Conservation (phyloP, 2,329 filamentous ascomycete species). For the Xylaria sp. region DNA sequence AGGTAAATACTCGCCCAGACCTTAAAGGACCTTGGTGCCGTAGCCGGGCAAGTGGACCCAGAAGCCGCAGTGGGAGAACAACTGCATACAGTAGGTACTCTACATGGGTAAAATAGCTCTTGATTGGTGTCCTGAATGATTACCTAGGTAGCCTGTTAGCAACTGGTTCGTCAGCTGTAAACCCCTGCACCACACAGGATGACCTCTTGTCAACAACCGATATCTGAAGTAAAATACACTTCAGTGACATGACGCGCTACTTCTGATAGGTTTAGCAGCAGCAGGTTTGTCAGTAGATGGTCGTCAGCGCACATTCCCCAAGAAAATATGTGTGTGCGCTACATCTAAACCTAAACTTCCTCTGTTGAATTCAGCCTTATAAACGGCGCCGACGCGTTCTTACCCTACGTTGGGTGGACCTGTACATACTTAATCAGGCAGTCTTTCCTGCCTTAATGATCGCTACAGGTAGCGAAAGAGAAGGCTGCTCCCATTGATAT, state of each 20-base stretch:
- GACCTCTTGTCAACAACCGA: neutral
- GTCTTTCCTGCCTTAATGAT: slow-evolving; percentile 3
- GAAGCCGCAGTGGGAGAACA: neutral
- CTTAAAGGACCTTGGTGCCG: neutral
- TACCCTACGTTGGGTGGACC: neutral
- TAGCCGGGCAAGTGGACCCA: neutral
- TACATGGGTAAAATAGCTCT: neutral
- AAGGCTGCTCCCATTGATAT: neutral
- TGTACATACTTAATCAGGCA: neutral
- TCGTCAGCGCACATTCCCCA: neutral
- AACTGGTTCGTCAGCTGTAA: neutral
- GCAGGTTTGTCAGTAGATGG: neutral
- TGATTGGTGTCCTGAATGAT: neutral
- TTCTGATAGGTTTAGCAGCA: neutral
- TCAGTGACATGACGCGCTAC: no score
- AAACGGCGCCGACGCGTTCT: slow-evolving; percentile 1
- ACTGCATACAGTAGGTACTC: neutral
- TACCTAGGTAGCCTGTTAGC: neutral
- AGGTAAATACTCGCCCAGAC: no score
- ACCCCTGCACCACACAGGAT: neutral
- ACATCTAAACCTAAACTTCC: neutral
- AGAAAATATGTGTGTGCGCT: neutral
- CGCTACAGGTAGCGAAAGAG: neutral
- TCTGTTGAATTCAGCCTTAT: neutral
- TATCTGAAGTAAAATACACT: neutral